Conservation (phyloP, 192 early-diverging fungal species). For the Entophlyctis luteolus region DNA sequence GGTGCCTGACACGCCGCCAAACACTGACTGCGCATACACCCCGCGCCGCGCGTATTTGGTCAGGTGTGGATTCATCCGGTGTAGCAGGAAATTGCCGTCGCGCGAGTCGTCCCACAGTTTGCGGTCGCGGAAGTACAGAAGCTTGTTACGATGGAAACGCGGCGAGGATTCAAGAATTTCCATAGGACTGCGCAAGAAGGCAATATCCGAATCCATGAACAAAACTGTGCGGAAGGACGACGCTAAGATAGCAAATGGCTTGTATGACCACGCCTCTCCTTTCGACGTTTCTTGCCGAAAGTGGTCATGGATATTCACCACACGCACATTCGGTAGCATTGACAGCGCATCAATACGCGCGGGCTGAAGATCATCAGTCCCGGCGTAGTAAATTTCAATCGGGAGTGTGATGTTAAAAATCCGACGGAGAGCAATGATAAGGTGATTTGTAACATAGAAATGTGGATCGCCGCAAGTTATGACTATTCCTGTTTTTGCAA, state of each 20-base stretch:
- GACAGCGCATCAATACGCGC: not conserved
- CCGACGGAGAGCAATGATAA: not conserved
- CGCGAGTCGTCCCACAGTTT: slow-evolving; percentile 16
- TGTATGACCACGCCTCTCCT: slow-evolving; percentile 31
- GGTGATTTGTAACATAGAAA: not conserved
- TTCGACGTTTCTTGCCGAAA: not conserved
- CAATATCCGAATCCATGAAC: slow-evolving; percentile 65
- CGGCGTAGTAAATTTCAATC: slow-evolving; percentile 5
- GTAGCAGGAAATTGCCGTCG: too few species aligned
- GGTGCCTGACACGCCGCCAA: too few species aligned
- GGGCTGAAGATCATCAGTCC: not conserved
- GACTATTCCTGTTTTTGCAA: not conserved
- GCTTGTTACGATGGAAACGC: slow-evolving; percentile 39
- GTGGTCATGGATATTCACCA: not conserved
- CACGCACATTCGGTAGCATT: not conserved
- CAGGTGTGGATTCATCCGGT: too few species aligned
- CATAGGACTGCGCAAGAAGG: slow-evolving; percentile 57
- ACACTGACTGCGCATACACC: too few species aligned
- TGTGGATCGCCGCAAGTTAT: not conserved
- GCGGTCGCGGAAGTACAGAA: slow-evolving; percentile 63
- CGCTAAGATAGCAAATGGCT: slow-evolving; percentile 64
- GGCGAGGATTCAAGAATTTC: slow-evolving; percentile 36
- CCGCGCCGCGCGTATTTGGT: too few species aligned
- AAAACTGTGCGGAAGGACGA: slow-evolving; percentile 59
- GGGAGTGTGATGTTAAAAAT: not conserved